phyloP scores from a whole-genome alignment of 805 yeast species.

The Yueomyces sinensis region DNA sequence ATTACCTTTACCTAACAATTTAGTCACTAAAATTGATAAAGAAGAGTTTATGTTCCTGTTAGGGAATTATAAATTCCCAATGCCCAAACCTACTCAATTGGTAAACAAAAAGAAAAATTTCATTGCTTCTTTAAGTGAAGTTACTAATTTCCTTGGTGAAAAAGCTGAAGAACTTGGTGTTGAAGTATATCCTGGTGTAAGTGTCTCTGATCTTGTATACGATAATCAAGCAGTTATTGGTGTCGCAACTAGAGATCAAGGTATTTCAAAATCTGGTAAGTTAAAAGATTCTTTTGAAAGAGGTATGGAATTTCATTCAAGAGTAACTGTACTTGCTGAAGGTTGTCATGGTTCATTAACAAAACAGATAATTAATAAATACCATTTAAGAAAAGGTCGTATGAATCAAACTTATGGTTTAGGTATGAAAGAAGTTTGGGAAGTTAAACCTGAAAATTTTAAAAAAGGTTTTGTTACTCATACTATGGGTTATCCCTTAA shows the following conservation, averaged over 20 bases:
- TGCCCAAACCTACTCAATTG: slow-evolving; percentile 94
- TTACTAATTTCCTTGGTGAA: slow-evolving; percentile 71
- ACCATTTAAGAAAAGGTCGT: slow-evolving; percentile 48
- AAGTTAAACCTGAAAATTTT: slow-evolving; percentile 72
- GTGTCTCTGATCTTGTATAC: slow-evolving; percentile 67
- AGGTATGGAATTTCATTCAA: slow-evolving; percentile 94
- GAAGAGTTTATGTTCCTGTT: slow-evolving; percentile 67
- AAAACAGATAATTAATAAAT: slow-evolving; percentile 61
- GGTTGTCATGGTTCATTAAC: slow-evolving; percentile 97
- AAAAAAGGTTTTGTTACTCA: slow-evolving; percentile 73
- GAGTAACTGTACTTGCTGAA: slow-evolving; percentile 82
- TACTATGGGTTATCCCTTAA: slow-evolving; percentile 78
- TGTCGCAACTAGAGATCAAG: slow-evolving; percentile 90
- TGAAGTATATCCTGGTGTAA: slow-evolving; percentile 81
- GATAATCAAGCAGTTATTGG: slow-evolving; percentile 48
- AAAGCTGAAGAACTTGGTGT: slow-evolving; percentile 90
- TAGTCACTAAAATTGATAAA: slow-evolving; percentile 58
- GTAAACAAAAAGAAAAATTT: slow-evolving; percentile 67
- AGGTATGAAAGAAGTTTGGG: slow-evolving; percentile 97
- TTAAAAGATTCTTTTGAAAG: slow-evolving; percentile 82
- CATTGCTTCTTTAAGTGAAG: slow-evolving; percentile 71
- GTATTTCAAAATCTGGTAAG: slow-evolving; percentile 57
- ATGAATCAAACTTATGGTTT: slow-evolving; percentile 82
- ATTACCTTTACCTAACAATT: slow-evolving; percentile 65
- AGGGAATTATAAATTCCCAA: slow-evolving; percentile 41